Evolutionary conservation across 2,329 filamentous ascomycete genomes (phyloP).

Genomic region (Penicillium sp.): DNA sequence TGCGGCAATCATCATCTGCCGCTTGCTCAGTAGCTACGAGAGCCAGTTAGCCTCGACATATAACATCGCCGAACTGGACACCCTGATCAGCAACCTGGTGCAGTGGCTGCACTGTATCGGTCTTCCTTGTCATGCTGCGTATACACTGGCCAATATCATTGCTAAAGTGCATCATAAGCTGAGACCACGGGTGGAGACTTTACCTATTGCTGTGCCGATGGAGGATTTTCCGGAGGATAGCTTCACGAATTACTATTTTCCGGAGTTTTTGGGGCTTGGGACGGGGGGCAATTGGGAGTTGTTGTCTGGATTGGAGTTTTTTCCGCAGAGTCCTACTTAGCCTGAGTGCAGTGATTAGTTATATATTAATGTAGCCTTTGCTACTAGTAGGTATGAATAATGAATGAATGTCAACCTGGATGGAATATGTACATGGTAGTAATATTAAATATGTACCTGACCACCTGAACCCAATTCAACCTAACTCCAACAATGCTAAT

Average conservation of each 20-base stretch:
- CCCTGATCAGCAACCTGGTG: constrained; percentile 39
- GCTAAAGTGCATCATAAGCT: constrained; percentile 37
- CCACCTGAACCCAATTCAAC: no score
- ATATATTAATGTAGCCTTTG: no score
- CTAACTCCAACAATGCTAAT: no score
- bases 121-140: constrained; percentile 47
- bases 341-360: constrained; percentile 7
- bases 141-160: constrained; percentile 47
- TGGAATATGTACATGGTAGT: no score
- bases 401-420: no score
- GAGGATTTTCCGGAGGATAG: constrained; percentile 22
- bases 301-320: constrained; percentile 32
- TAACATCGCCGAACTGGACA: constrained; percentile 40
- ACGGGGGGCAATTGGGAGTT: constrained; percentile 34
- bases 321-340: constrained; percentile 46
- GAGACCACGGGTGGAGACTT: constrained; percentile 30
- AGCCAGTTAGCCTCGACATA: constrained; percentile 35
- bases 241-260: constrained; percentile 34
- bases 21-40: constrained; percentile 45
- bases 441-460: no score
- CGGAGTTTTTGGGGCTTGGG: constrained; percentile 38
- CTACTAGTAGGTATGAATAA: no score
- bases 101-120: constrained; percentile 49
- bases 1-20: constrained; percentile 38
- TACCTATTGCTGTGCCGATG: constrained; percentile 5